Conservation (phyloP, 2,329 filamentous ascomycete genomes). For the Pseudogymnoascus sp. region DNA sequence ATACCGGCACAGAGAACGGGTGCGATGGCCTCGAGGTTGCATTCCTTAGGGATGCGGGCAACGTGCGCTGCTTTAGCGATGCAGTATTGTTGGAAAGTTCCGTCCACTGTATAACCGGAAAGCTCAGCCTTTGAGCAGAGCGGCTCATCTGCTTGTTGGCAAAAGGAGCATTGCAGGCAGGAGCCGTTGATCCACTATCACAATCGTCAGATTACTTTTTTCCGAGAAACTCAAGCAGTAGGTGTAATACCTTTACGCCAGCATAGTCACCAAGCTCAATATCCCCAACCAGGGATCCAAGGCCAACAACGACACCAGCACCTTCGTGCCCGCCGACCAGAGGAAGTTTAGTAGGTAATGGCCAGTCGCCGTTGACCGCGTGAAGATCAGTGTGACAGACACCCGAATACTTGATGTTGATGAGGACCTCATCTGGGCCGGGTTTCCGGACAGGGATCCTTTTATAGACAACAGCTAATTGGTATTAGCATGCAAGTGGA, state of each 20-base stretch:
- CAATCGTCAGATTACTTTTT: background rate
- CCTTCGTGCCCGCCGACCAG: slow-evolving; percentile 77
- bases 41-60: slow-evolving; percentile 72
- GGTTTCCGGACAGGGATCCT: slow-evolving; percentile 75
- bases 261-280: slow-evolving; percentile 76
- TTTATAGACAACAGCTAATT: slow-evolving; percentile 59
- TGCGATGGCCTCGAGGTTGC: slow-evolving; percentile 67
- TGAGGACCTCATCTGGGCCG: slow-evolving; percentile 80
- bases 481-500: slow-evolving; percentile 7
- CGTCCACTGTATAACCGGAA: slow-evolving; percentile 89
- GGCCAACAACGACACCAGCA: slow-evolving; percentile 75
- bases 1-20: slow-evolving; percentile 83
- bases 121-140: slow-evolving; percentile 69
- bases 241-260: slow-evolving; percentile 56
- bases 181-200: slow-evolving; percentile 73
- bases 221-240: background rate
- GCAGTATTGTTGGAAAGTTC: slow-evolving; percentile 87
- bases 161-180: slow-evolving; percentile 78
- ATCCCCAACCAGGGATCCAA: slow-evolving; percentile 69
- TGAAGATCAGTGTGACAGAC: slow-evolving; percentile 66
- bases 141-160: slow-evolving; percentile 72
- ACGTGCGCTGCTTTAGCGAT: slow-evolving; percentile 85
- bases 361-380: slow-evolving; percentile 85
- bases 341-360: slow-evolving; percentile 71
- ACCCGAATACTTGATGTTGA: slow-evolving; percentile 85